Base-by-base conservation (phyloP, 805 yeast genomes). In the Hyphopichia homilentoma region DNA sequence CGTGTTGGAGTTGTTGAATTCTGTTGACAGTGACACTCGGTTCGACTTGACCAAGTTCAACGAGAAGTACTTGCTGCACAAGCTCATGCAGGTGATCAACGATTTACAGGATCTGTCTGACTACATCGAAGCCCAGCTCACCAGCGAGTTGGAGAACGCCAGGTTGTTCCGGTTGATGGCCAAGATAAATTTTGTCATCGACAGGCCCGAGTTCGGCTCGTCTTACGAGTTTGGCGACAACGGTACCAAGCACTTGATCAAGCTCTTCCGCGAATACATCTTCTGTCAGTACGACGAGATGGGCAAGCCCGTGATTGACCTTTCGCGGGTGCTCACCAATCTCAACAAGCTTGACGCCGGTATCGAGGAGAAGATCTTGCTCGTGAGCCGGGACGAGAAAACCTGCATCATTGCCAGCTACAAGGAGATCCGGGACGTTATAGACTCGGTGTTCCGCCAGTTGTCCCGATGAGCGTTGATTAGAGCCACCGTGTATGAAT, bases 321-420 rank as follows among this genome's bases (percentile, higher is more conserved):
- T 93, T 45, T 80, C 88, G 1, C 87, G 87, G 54, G 89, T 88
- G 5, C 62, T 93, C 39, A 67, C 77, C 30, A 76, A 83, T 47
- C 64, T 93, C 48, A 90, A 90, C 60, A 93, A 90, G 58, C 65
- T 93, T 43, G 98, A 93, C 52, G 94, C 90, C 5, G 97, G 97
- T 1, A 72, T 82, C 21, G 88, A 85, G 32, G 98, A 93, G 58
- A 79, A 76, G 44, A 59, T 93, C 11, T 63, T 89, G 53, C 69
- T 93, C 32, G 86, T 87, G 1, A 81, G 93, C 21, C 75, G 82
- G 7, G 96, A 89, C 54, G 95, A 87, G 52, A 81, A 79, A 64
- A 81, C 77, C 27, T 88, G 97, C 54, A 64, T 93, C 39, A 80
- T 93, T 25, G 82, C 86, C 34, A 78, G 89, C 46, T 93, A 83